Conservation (phyloP, 139 green algal genomes). For the Picocystis salinarum region DNA sequence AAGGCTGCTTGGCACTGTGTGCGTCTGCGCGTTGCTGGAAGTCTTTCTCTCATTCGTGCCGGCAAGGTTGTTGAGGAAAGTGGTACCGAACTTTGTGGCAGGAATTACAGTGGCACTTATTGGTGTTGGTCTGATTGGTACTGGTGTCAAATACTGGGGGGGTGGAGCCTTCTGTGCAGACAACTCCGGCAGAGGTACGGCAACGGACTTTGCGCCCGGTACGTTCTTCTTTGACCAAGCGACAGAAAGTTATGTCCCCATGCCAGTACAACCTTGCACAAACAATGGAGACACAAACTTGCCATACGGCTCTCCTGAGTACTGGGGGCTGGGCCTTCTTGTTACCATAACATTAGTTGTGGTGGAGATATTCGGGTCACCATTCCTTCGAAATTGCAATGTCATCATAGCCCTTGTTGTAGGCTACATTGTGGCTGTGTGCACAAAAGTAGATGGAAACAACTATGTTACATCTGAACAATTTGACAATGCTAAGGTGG, state of each 20-base stretch:
- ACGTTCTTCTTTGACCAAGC: slow-evolving; percentile 2
- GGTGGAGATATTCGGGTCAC: slow-evolving; percentile 48
- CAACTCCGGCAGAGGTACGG: too few species aligned
- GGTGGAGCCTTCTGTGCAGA: slow-evolving; percentile 44
- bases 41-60: slow-evolving; percentile 46
- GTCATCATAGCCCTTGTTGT: slow-evolving; percentile 26
- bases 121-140: slow-evolving; percentile 25
- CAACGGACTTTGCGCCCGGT: too few species aligned
- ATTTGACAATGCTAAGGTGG: slow-evolving; percentile 20
- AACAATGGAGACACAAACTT: slow-evolving; percentile 37
- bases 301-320: slow-evolving; percentile 29
- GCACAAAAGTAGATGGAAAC: slow-evolving; percentile 21
- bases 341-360: slow-evolving; percentile 34
- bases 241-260: slow-evolving; percentile 4
- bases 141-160: slow-evolving; percentile 57
- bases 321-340: slow-evolving; percentile 34
- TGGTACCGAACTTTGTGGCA: slow-evolving; percentile 42
- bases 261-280: background rate
- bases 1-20: slow-evolving; percentile 39
- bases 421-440: slow-evolving; percentile 23
- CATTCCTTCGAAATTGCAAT: slow-evolving; percentile 43
- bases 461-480: slow-evolving; percentile 11
- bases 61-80: slow-evolving; percentile 16
- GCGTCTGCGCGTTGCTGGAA: slow-evolving; percentile 26
- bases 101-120: slow-evolving; percentile 45